Conservation (phyloP, 305 asterid genomes). For the Rubia balearica region DNA sequence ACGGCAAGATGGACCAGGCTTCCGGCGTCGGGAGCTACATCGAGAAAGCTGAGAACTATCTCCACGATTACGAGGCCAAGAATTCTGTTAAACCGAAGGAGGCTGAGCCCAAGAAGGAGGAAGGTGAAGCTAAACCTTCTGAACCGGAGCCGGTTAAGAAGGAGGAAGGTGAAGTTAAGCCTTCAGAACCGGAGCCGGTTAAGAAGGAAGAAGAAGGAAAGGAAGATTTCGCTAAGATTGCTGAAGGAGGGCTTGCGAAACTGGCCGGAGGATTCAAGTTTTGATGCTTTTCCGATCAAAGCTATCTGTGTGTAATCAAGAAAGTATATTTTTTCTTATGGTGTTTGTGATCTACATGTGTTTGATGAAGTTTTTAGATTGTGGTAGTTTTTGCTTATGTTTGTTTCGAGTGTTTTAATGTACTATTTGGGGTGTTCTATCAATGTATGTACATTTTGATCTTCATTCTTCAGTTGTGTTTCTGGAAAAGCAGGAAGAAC, state of each 20-base stretch:
- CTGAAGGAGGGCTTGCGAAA: background rate
- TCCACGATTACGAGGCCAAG: constrained; percentile 29
- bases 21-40: constrained; percentile 26
- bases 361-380: background rate
- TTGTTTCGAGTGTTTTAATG: background rate
- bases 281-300: background rate
- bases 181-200: background rate
- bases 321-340: background rate
- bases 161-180: background rate
- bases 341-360: background rate
- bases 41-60: constrained; percentile 32
- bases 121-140: background rate
- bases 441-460: no score
- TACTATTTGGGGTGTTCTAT: background rate
- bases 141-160: constrained; percentile 3
- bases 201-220: background rate
- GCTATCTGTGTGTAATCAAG: background rate
- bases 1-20: constrained; percentile 29
- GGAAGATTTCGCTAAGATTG: background rate
- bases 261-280: background rate
- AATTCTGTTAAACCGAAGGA: background rate
- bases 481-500: no score
- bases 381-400: background rate
- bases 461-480: no score
- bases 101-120: background rate